Evolutionary conservation across 164 flowering plant species (phyloP).

Genomic region (Tetrastigma voinierianum): DNA sequence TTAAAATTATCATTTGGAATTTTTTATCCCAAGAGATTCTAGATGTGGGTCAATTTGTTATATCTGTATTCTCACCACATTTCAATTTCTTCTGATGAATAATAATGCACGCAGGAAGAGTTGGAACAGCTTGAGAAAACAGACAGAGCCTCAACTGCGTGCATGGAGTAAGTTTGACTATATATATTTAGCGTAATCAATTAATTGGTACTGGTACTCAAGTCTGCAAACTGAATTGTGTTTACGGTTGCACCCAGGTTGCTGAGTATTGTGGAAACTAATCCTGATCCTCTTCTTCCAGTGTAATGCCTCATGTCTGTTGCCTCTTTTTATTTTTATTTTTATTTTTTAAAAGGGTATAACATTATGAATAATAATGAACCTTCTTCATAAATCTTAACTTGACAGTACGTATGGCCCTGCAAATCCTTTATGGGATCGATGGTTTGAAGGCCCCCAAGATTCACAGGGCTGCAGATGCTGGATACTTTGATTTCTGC

Average conservation of each 20-base stretch:
- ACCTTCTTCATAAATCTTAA: no score
- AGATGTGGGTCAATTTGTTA: no score
- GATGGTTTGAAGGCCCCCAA: conserved; percentile 74
- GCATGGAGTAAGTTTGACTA: conserved; percentile 60
- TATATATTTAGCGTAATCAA: no score
- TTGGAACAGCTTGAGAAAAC: conserved; percentile 68
- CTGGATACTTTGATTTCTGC: conserved; percentile 59
- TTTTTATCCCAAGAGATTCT: no score
- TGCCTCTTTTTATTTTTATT: neutral
- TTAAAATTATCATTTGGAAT: no score
- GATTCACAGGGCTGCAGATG: conserved; percentile 68
- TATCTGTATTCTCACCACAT: neutral
- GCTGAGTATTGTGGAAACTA: conserved; percentile 41
- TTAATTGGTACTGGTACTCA: neutral
- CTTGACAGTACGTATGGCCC: conserved; percentile 69
- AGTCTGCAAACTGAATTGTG: neutral
- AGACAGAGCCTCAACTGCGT: conserved; percentile 61
- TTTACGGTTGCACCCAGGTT: conserved; percentile 33
- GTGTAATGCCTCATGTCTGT: conserved; percentile 33
- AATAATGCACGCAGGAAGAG: conserved; percentile 61
- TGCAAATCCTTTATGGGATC: conserved; percentile 57
- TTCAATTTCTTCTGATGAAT: neutral
- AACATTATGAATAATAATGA: neutral
- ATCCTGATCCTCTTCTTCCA: conserved; percentile 75
- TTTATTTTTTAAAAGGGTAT: no score